phyloP scores from a whole-genome alignment of 148 eudicot genomes.

The Polygonum maritimum region DNA sequence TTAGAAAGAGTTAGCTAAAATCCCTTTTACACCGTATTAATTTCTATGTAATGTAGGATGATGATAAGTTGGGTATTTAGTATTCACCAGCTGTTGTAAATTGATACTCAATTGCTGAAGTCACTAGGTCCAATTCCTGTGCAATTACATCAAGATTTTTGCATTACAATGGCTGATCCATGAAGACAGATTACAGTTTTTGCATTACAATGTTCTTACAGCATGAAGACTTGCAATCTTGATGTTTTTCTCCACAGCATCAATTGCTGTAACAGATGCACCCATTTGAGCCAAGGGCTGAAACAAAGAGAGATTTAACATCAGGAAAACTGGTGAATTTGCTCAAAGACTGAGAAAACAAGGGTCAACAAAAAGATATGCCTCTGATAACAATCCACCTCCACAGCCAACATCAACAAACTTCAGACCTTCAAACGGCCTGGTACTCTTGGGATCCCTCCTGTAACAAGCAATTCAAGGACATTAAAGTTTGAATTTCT shows the following conservation, averaged over 20 bases:
- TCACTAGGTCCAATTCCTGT: slow-evolving; percentile 77
- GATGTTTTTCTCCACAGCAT: slow-evolving; percentile 86
- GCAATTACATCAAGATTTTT: slow-evolving; percentile 13
- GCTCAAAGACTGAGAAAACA: too few relatives aligned
- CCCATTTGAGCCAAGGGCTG: slow-evolving; percentile 98
- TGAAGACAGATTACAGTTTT: background rate
- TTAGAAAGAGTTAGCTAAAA: background rate
- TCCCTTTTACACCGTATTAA: too few relatives aligned
- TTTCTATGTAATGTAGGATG: too few relatives aligned
- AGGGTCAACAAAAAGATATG: slow-evolving; percentile 7
- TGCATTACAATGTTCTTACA: slow-evolving; percentile 29
- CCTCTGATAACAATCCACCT: slow-evolving; percentile 95
- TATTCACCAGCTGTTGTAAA: slow-evolving; percentile 88
- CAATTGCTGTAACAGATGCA: slow-evolving; percentile 78
- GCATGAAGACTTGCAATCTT: slow-evolving; percentile 86
- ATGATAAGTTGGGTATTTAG: too few relatives aligned
- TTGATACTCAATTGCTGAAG: slow-evolving; percentile 72
- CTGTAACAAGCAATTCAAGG: slow-evolving; percentile 35
- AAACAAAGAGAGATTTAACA: background rate
- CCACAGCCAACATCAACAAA: slow-evolving; percentile 95
- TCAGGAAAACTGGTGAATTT: background rate
- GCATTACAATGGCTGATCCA: background rate
- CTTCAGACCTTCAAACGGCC: slow-evolving; percentile 88
- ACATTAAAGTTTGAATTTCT: too few relatives aligned
- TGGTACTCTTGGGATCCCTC: slow-evolving; percentile 59